Conservation (phyloP, 179 eudicot genomes). For the Spergularia azorica region DNA sequence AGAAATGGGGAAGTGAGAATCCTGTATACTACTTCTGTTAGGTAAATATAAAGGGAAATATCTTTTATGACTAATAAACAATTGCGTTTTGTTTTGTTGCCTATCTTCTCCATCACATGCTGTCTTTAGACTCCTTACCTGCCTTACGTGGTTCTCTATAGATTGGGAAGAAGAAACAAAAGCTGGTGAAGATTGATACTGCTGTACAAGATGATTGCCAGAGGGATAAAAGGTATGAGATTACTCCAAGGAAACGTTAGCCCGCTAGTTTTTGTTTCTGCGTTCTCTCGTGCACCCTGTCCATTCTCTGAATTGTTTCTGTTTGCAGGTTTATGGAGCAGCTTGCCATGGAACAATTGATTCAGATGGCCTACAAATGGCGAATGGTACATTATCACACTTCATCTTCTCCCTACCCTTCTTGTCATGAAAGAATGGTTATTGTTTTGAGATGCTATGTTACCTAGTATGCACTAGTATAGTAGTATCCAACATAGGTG, state of each 20-base stretch:
- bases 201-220: conserved; percentile 41
- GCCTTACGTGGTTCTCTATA: conserved; percentile 22
- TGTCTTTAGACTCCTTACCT: neutral
- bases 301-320: conserved; percentile 8
- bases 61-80: neutral
- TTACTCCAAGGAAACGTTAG: conserved; percentile 1
- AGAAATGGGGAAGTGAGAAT: neutral
- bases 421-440: neutral
- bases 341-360: conserved; percentile 51
- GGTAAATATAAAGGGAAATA: neutral
- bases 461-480: neutral
- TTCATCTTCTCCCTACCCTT: neutral
- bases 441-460: neutral
- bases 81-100: neutral
- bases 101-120: neutral
- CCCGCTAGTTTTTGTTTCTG: neutral
- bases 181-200: conserved; percentile 41
- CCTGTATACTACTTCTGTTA: neutral
- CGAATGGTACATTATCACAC: conserved; percentile 41
- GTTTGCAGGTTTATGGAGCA: conserved; percentile 48
- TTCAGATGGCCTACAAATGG: conserved; percentile 59
- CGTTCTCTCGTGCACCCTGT: neutral
- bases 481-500: neutral
- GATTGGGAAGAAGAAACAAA: conserved; percentile 43
- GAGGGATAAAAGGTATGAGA: conserved; percentile 37